These are phyloP conservation scores for Phanerochaete carnosa DNA, from an alignment of 768 basidiomycete genomes.

Conservation along the genomic window DNA sequence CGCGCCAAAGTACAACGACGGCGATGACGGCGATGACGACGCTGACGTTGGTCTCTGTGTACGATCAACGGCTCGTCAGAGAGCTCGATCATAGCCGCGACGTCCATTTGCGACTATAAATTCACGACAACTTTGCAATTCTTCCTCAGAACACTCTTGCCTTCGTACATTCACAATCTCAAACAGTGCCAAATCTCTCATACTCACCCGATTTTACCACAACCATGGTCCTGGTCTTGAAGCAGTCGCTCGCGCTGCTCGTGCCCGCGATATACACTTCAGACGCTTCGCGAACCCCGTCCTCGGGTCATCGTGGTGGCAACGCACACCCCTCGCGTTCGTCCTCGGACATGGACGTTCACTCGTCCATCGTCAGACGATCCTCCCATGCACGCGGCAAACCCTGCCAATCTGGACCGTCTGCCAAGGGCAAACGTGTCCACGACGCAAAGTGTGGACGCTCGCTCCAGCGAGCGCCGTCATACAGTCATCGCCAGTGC, in stretches of 20 bases:
- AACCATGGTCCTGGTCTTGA: background rate
- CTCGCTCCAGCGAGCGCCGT: background rate
- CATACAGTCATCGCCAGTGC: background rate
- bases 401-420: background rate
- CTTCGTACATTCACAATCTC: background rate
- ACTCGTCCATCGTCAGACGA: background rate
- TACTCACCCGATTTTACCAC: background rate
- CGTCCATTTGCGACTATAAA: background rate
- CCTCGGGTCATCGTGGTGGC: background rate
- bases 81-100: background rate
- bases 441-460: no score
- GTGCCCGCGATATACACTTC: background rate
- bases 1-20: background rate
- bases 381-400: background rate
- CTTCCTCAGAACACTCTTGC: background rate
- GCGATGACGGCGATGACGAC: background rate
- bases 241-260: background rate
- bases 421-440: no score
- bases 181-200: background rate
- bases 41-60: background rate
- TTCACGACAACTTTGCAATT: background rate
- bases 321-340: background rate
- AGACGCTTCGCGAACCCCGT: background rate
- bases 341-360: background rate
- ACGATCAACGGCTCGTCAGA: background rate